These are phyloP conservation scores for Sergeia podlipaevii DNA, from an alignment of 208 protist species.

Conservation along the genomic window DNA sequence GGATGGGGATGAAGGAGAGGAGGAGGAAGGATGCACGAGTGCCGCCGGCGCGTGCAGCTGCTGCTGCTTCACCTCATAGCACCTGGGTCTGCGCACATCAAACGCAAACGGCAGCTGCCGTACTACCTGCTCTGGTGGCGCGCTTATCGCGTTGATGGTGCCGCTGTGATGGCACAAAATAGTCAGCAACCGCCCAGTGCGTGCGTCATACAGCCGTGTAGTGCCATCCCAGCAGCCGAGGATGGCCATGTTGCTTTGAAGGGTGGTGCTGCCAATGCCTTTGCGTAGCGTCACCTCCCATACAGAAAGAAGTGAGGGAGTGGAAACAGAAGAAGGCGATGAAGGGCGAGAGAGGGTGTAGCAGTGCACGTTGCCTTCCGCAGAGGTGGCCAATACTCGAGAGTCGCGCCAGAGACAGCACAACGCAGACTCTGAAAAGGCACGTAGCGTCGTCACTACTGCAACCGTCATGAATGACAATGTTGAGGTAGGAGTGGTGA, in stretches of 20 bases:
- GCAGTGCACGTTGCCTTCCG: slow-evolving; percentile 64
- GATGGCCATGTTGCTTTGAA: slow-evolving; percentile 50
- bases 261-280: slow-evolving; percentile 50
- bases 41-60: background rate
- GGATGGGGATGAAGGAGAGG: too few relatives aligned
- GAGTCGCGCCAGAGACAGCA: slow-evolving; percentile 40
- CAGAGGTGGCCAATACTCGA: slow-evolving; percentile 54
- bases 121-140: slow-evolving; percentile 10
- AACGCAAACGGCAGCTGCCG: slow-evolving; percentile 54
- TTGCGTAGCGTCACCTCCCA: slow-evolving; percentile 54
- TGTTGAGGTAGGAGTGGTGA: background rate
- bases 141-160: slow-evolving; percentile 50
- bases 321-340: background rate
- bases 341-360: slow-evolving; percentile 19
- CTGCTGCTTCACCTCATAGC: slow-evolving; percentile 17
- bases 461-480: background rate
- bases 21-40: background rate
- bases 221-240: slow-evolving; percentile 75
- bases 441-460: slow-evolving; percentile 39
- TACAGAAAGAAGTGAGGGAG: slow-evolving; percentile 21
- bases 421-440: slow-evolving; percentile 68
- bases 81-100: slow-evolving; percentile 47
- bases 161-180: slow-evolving; percentile 56
- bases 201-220: slow-evolving; percentile 55
- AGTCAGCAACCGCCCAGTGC: slow-evolving; percentile 41